Percentiles rank a stretch among this genome's conserved stretches.
Evolutionary conservation across 176 grass and related monocot species (phyloP).

Genomic region (Triticum turgidum): DNA sequence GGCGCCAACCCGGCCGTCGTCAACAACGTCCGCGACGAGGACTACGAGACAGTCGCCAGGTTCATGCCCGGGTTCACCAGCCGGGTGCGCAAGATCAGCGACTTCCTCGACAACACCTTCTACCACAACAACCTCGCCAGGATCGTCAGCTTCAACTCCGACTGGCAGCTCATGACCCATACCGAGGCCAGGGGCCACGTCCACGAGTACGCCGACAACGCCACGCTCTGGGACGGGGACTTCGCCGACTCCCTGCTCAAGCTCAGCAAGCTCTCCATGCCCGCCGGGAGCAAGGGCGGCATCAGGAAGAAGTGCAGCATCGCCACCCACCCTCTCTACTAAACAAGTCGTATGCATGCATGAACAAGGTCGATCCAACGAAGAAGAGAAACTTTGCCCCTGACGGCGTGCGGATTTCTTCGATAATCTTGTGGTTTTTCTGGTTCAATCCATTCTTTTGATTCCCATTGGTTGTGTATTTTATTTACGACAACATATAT

Average conservation of each 20-base stretch:
- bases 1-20: neutral
- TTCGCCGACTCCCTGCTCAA: slow-evolving; percentile 51
- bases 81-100: slow-evolving; percentile 31
- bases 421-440: neutral
- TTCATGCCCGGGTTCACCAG: slow-evolving; percentile 32
- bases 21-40: slow-evolving; percentile 35
- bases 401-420: neutral
- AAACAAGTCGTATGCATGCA: neutral
- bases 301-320: slow-evolving; percentile 55
- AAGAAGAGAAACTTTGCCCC: neutral
- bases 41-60: neutral
- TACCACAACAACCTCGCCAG: slow-evolving; percentile 39
- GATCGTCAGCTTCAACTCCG: slow-evolving; percentile 57
- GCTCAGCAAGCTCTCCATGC: slow-evolving; percentile 58
- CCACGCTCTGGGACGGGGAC: slow-evolving; percentile 37
- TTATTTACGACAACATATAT: too few species aligned
- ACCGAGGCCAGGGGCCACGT: slow-evolving; percentile 30
- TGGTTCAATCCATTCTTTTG: too few species aligned
- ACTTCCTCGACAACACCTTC: slow-evolving; percentile 43
- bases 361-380: neutral
- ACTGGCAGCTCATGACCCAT: slow-evolving; percentile 40
- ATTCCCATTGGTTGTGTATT: too few species aligned
- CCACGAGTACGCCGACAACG: slow-evolving; percentile 30
- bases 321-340: slow-evolving; percentile 17
- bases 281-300: slow-evolving; percentile 46